A percentile compares a stretch with the other conserved stretches of the same genome.
phyloP scores from a whole-genome alignment of 2,329 filamentous ascomycete genomes.

The Colletotrichum cereale region DNA sequence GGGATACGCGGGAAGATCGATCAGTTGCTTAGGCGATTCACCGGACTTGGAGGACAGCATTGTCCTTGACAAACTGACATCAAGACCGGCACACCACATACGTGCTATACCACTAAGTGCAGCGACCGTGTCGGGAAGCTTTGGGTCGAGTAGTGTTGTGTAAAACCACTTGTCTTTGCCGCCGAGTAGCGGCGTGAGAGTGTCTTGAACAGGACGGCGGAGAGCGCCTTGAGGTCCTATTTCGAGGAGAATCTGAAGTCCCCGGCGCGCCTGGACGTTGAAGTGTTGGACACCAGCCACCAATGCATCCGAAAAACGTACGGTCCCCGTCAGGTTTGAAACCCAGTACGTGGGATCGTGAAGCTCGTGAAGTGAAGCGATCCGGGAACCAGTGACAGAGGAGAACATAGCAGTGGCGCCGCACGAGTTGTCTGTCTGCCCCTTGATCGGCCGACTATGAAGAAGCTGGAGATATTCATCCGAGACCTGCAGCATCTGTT shows the following conservation, averaged over 20 bases:
- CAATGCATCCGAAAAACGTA: no score
- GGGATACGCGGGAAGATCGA: conserved; percentile 64
- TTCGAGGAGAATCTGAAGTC: conserved; percentile 5
- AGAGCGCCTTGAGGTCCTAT: conserved; percentile 33
- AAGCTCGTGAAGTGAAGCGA: neutral
- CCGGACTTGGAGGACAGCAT: neutral
- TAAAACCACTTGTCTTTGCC: conserved; percentile 1
- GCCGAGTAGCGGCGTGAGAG: neutral
- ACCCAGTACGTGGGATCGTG: conserved; percentile 8
- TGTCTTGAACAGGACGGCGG: conserved; percentile 27
- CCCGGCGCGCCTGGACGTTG: no score
- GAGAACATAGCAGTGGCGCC: conserved; percentile 4
- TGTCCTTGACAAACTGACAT: neutral
- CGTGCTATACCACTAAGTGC: neutral
- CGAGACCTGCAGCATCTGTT: neutral
- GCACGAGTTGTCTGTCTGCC: neutral
- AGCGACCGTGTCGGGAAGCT: neutral
- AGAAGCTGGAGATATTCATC: neutral
- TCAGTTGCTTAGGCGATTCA: conserved; percentile 45
- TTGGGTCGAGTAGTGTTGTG: neutral
- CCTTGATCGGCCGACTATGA: no score
- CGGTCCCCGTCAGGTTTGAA: neutral
- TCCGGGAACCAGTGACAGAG: conserved; percentile 4
- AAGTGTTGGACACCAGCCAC: no score
- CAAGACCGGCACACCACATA: no score